These are phyloP conservation scores for Aspergillus ochraceoroseus DNA, from an alignment of 2,329 filamentous ascomycete species.

Conservation along the genomic window DNA sequence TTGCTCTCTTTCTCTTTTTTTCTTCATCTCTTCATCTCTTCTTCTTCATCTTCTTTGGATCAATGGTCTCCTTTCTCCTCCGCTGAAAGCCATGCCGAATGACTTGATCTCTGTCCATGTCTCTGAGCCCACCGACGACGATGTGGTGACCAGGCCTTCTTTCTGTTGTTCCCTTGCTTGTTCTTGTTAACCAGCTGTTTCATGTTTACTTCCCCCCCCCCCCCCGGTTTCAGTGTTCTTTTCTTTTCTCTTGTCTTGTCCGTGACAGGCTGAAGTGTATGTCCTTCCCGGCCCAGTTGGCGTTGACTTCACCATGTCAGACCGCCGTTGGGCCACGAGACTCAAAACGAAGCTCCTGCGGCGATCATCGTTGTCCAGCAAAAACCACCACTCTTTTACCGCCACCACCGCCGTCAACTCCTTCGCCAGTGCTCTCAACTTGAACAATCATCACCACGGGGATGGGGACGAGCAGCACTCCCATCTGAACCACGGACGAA, in stretches of 20 bases:
- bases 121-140: conserved; percentile 2
- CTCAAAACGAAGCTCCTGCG: conserved; percentile 37
- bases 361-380: conserved; percentile 31
- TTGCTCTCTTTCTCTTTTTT: not conserved
- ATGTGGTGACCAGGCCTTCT: conserved; percentile 8
- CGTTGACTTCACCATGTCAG: conserved; percentile 26
- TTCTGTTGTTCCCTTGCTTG: conserved; percentile 3
- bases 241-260: conserved; percentile 1
- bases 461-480: too few species aligned
- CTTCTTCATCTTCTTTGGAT: not conserved
- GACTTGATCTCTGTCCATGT: not conserved
- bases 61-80: not conserved
- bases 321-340: conserved; percentile 35
- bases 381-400: conserved; percentile 11
- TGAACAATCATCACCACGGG: conserved; percentile 1
- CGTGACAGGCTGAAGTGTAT: not conserved
- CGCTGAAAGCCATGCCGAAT: conserved; percentile 6
- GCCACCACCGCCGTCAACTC: conserved; percentile 10
- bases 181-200: not conserved
- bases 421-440: conserved; percentile 6
- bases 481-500: not conserved
- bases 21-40: not conserved
- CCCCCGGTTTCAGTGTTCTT: not conserved
- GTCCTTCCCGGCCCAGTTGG: not conserved
- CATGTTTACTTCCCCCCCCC: not conserved